Conservation (phyloP, 2,329 filamentous ascomycete genomes). For the Calonectria pseudoreteaudii region DNA sequence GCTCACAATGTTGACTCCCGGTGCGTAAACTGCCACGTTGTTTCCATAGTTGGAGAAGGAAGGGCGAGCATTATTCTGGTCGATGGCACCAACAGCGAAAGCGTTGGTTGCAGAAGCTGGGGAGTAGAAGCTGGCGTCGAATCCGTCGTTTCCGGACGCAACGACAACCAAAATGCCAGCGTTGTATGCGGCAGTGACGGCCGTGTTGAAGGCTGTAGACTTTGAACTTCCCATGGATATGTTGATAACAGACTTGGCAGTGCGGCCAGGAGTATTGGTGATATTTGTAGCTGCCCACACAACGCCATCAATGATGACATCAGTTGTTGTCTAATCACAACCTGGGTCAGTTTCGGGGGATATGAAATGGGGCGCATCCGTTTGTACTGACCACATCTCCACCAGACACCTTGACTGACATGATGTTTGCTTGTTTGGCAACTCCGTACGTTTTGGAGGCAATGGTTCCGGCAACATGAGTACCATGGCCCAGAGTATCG, state of each 20-base stretch:
- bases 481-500: neutral
- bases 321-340: neutral
- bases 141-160: neutral
- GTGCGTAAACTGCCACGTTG: neutral
- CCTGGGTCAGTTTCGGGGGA: neutral
- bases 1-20: neutral
- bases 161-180: neutral
- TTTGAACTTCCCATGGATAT: constrained; percentile 2
- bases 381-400: neutral
- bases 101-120: neutral
- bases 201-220: neutral
- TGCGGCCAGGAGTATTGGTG: neutral
- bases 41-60: neutral
- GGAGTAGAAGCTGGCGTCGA: neutral
- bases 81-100: neutral
- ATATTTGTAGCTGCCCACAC: neutral
- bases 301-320: neutral
- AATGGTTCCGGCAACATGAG: neutral
- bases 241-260: neutral
- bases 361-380: neutral
- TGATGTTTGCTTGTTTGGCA: neutral
- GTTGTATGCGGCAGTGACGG: neutral
- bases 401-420: neutral
- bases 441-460: neutral
- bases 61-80: neutral